Evolutionary conservation across 108 stramenopile genomes (phyloP).

Genomic region (Skeletonema tropicum): DNA sequence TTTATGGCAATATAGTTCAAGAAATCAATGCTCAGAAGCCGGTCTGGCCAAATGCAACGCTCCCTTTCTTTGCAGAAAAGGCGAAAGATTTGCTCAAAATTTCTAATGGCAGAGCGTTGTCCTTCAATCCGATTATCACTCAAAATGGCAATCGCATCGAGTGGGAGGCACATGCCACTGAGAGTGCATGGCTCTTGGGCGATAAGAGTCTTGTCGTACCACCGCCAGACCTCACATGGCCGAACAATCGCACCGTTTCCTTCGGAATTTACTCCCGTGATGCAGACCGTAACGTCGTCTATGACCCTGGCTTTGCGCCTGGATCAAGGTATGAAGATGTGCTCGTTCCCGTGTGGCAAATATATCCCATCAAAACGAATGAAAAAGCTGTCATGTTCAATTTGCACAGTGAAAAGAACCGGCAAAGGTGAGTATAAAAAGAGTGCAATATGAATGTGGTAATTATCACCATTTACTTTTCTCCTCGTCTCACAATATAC

Average conservation of each 20-base stretch:
- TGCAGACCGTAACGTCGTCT: conserved; percentile 24
- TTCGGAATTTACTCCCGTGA: conserved; percentile 53
- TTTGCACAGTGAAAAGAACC: conserved; percentile 44
- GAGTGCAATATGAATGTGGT: not conserved
- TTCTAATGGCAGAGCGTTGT: conserved; percentile 44
- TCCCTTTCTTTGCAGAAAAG: conserved; percentile 54
- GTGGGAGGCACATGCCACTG: conserved; percentile 42
- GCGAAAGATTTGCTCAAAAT: conserved; percentile 40
- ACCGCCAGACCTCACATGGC: conserved; percentile 25
- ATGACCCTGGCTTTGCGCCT: conserved; percentile 26
- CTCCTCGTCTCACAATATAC: not conserved
- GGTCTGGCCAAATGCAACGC: conserved; percentile 62
- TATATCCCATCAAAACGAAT: conserved; percentile 51
- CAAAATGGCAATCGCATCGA: conserved; percentile 38
- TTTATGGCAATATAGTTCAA: conserved; percentile 28
- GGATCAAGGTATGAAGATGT: conserved; percentile 33
- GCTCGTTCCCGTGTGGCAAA: conserved; percentile 70
- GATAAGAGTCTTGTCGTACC: conserved; percentile 21
- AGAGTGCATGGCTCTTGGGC: conserved; percentile 24
- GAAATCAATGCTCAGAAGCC: not conserved
- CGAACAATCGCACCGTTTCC: conserved; percentile 42
- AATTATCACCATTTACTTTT: not conserved
- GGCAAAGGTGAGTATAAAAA: conserved; percentile 6
- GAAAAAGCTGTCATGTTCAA: conserved; percentile 60
- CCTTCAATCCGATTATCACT: conserved; percentile 56